A percentile compares a stretch with the other conserved stretches of the same genome.
Evolutionary conservation across 352 stramenopile species (phyloP).

Genomic region (Achlya hypogyna): DNA sequence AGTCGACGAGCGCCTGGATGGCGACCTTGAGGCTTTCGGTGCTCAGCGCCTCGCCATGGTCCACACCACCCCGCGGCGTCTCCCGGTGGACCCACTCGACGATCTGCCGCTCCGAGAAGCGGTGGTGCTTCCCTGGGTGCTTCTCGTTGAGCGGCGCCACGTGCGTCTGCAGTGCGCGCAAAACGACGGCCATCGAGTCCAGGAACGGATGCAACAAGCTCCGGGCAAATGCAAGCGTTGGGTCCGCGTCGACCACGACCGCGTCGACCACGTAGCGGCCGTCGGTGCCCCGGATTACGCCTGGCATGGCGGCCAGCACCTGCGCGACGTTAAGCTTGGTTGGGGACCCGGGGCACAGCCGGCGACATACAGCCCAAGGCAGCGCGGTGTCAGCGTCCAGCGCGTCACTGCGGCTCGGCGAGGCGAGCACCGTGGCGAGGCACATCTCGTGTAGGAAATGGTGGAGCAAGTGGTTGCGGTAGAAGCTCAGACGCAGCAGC

Average conservation of each 20-base stretch:
- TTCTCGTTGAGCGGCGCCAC: not conserved
- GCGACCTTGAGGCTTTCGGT: slow-evolving; percentile 6
- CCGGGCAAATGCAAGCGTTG: slow-evolving; percentile 46
- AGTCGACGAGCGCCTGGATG: not conserved
- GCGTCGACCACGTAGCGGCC: slow-evolving; percentile 10
- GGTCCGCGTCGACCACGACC: slow-evolving; percentile 20
- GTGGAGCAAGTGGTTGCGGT: slow-evolving; percentile 79
- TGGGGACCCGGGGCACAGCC: slow-evolving; percentile 50
- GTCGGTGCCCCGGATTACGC: too few relatives aligned
- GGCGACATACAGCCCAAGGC: slow-evolving; percentile 52
- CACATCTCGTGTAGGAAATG: slow-evolving; percentile 69
- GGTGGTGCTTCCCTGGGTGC: not conserved
- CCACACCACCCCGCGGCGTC: not conserved
- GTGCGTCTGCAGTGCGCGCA: not conserved
- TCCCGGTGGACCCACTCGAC: not conserved
- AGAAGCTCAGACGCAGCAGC: slow-evolving; percentile 70
- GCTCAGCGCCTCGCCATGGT: not conserved
- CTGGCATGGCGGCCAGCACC: too few relatives aligned
- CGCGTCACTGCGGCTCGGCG: slow-evolving; percentile 20
- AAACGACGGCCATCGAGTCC: slow-evolving; percentile 37
- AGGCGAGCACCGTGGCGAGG: not conserved
- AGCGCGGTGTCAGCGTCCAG: slow-evolving; percentile 35
- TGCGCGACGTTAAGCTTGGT: slow-evolving; percentile 16
- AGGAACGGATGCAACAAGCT: slow-evolving; percentile 70
- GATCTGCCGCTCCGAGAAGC: not conserved